A percentile compares a stretch with the other conserved stretches of the same genome.
These are phyloP conservation scores for Vairimorpha necatrix DNA, from an alignment of 371 early-diverging fungal genomes.

Conservation along the genomic window DNA sequence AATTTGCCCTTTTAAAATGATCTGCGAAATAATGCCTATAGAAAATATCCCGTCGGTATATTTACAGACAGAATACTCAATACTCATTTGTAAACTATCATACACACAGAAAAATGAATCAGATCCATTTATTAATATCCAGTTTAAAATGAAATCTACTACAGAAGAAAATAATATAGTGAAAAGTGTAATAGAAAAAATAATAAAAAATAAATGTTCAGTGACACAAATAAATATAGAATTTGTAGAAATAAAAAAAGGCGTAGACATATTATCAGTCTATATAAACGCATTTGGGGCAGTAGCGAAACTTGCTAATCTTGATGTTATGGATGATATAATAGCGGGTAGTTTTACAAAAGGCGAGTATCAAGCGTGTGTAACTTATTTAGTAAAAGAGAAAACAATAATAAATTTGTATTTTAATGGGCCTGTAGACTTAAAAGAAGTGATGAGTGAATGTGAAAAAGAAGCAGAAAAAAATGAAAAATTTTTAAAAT, in stretches of 20 bases:
- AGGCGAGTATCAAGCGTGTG: neutral
- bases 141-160: neutral
- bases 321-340: neutral
- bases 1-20: neutral
- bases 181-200: neutral
- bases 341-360: neutral
- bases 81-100: slow-evolving; percentile 12
- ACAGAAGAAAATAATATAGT: neutral
- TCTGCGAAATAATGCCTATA: neutral
- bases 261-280: slow-evolving; percentile 8
- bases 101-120: slow-evolving; percentile 21
- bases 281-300: slow-evolving; percentile 17
- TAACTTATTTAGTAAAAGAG: neutral
- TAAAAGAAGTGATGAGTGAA: neutral
- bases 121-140: slow-evolving; percentile 3
- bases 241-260: neutral
- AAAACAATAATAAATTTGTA: neutral
- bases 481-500: neutral
- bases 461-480: neutral
- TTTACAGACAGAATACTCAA: slow-evolving; percentile 1
- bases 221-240: slow-evolving; percentile 9
- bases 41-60: too few species aligned
- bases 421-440: neutral
- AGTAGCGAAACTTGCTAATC: neutral
- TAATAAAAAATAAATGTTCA: neutral